A percentile compares a stretch with the other conserved stretches of the same genome.
Conservation (phyloP, 164 flowering plant species). For the Chloranthus sessilifolius region DNA sequence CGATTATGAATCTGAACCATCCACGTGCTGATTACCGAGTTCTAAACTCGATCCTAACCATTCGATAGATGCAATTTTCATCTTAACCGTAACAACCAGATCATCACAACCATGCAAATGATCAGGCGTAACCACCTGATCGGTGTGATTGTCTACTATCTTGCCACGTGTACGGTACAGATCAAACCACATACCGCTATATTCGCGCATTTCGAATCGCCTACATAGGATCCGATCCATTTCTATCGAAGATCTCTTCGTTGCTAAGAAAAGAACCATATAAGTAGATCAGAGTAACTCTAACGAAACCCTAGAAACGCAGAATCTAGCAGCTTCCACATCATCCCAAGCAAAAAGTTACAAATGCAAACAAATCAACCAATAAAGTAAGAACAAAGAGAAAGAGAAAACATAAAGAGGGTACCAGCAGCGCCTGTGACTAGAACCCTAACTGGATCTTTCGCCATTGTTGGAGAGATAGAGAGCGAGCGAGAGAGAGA, state of each 20-base stretch:
- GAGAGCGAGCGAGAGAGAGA: neutral
- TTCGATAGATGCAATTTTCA: neutral
- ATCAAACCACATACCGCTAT: too few species aligned
- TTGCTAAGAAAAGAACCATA: conserved; percentile 27
- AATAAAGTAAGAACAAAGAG: neutral
- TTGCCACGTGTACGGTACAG: too few species aligned
- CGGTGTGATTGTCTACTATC: too few species aligned
- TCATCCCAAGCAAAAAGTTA: neutral
- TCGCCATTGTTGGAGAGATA: conserved; percentile 4
- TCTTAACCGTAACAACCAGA: neutral
- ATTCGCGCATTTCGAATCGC: too few species aligned
- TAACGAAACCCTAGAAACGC: neutral
- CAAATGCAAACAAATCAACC: neutral
- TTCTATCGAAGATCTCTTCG: conserved; percentile 14
- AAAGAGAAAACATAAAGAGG: too few species aligned
- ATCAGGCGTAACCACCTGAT: too few species aligned
- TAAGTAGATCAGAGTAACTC: neutral
- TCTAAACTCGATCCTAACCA: too few species aligned
- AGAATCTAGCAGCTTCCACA: neutral
- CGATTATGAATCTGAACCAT: too few species aligned
- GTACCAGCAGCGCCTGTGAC: conserved; percentile 21
- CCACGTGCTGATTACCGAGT: too few species aligned
- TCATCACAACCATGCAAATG: neutral
- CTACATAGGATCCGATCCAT: too few species aligned
- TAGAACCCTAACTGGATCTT: conserved; percentile 9